These are phyloP conservation scores for Coprinopsis marcescibilis DNA, from an alignment of 768 basidiomycete genomes.

Conservation along the genomic window DNA sequence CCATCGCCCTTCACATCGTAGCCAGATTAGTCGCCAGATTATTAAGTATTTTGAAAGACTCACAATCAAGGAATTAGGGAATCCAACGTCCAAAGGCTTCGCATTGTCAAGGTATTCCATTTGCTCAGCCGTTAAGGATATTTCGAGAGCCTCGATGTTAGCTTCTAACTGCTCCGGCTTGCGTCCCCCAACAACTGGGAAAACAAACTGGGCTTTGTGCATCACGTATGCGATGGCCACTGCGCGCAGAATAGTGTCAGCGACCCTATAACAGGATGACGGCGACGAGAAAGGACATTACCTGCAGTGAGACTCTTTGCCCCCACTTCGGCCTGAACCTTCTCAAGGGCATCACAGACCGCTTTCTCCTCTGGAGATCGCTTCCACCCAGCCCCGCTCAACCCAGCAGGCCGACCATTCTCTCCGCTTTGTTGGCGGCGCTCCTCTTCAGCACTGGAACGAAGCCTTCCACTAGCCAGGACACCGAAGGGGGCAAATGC, in stretches of 20 bases:
- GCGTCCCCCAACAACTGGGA: conserved; percentile 33
- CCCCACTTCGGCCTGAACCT: conserved; percentile 41
- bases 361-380: conserved; percentile 3
- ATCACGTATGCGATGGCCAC: conserved; percentile 48
- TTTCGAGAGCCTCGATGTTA: conserved; percentile 39
- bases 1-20: too few relatives aligned
- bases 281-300: conserved; percentile 16
- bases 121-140: conserved; percentile 32
- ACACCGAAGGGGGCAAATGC: conserved; percentile 28
- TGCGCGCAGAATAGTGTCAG: conserved; percentile 7
- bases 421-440: conserved; percentile 6
- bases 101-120: conserved; percentile 31
- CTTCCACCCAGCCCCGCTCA: conserved; percentile 25
- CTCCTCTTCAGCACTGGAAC: conserved; percentile 33
- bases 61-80: conserved; percentile 8
- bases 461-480: conserved; percentile 36
- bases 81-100: conserved; percentile 6
- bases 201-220: conserved; percentile 44
- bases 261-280: not conserved
- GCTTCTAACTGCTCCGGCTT: conserved; percentile 38
- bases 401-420: not conserved
- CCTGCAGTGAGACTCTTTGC: conserved; percentile 37
- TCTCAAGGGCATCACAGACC: conserved; percentile 36
- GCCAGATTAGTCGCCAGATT: too few relatives aligned
- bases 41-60: too few relatives aligned